Base-by-base conservation (phyloP, 2,329 filamentous ascomycete species). In the Hypoxylon sp. region DNA sequence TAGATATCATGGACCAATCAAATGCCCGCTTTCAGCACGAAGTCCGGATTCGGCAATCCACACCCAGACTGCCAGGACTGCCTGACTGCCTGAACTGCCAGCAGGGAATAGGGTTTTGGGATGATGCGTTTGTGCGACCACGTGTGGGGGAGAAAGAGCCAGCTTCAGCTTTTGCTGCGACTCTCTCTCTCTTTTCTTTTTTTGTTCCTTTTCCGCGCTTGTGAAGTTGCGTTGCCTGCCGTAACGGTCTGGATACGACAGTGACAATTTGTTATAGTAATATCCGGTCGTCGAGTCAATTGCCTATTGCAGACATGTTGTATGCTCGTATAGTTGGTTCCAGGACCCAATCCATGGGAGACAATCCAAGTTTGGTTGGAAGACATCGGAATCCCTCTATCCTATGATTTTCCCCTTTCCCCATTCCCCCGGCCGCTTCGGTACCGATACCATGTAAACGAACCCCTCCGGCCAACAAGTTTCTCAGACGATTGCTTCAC, bases 41-140 rank as follows among this genome's bases (percentile, higher is more conserved):
- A 46, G 46, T 63, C 68, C 68, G 61, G 61, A 68, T 60, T 43
- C 48, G 68, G 68, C 58, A 68, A 68, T 57, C 65, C 67, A 65
- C 13, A 36, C 28, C 21, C 34, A 56, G 60, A 56, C n/a, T n/a
- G n/a, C n/a, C n/a, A n/a, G n/a, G n/a, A n/a, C n/a, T n/a, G n/a
- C n/a, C n/a, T n/a, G n/a, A n/a, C n/a, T n/a, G n/a, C n/a, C n/a
- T n/a, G n/a, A n/a, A n/a, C 49, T 48, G 50, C 45, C 17, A 43
- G 30, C 17, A 25, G 45, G 57, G 30, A 30, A 48, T 36, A 5
- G 45, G 48, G 38, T 43, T 43, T 58, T 17, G 30, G 17, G 17
- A 43, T 43, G 38, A 43, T 43, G 38, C 21, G 19, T 25, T 32
- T 60, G 60, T 67, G 41, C 25, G 64, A 68, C 53, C 62, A 63